Evolutionary conservation across 1,284 basidiomycete species (phyloP).

Genomic region (Phellopilus nigrolimitatus): DNA sequence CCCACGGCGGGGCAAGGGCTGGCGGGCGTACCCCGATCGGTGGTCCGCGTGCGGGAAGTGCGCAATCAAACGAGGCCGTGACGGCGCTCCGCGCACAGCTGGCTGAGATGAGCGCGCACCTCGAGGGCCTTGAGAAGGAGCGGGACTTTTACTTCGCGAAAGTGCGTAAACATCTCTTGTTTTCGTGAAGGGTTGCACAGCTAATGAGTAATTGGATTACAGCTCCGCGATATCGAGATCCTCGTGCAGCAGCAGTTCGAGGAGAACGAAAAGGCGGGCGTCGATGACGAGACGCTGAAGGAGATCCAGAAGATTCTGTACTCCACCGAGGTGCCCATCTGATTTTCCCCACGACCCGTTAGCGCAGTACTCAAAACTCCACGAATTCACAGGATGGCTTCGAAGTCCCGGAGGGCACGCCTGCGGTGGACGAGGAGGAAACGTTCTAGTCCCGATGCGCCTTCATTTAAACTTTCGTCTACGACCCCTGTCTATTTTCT

Average conservation of each 20-base stretch:
- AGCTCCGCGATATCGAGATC: slow-evolving; percentile 96
- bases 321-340: slow-evolving; percentile 75
- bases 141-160: slow-evolving; percentile 98
- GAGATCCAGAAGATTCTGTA: slow-evolving; percentile 95
- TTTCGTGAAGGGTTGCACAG: neutral
- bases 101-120: slow-evolving; percentile 75
- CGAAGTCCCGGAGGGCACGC: slow-evolving; percentile 57
- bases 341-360: neutral
- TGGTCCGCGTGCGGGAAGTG: slow-evolving; percentile 57
- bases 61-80: slow-evolving; percentile 56
- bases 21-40: slow-evolving; percentile 51
- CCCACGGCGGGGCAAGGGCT: slow-evolving; percentile 7
- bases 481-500: neutral
- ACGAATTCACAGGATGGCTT: slow-evolving; percentile 50
- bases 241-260: slow-evolving; percentile 77
- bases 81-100: slow-evolving; percentile 72
- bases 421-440: slow-evolving; percentile 51
- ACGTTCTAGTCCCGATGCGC: slow-evolving; percentile 38
- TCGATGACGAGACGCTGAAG: slow-evolving; percentile 66
- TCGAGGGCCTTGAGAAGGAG: slow-evolving; percentile 92
- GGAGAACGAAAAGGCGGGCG: slow-evolving; percentile 49
- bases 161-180: slow-evolving; percentile 41
- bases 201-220: slow-evolving; percentile 3
- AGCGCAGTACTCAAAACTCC: slow-evolving; percentile 18
- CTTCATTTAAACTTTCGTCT: slow-evolving; percentile 8